phyloP scores from a whole-genome alignment of 805 yeast species.

The Kodamaea leandrae region DNA sequence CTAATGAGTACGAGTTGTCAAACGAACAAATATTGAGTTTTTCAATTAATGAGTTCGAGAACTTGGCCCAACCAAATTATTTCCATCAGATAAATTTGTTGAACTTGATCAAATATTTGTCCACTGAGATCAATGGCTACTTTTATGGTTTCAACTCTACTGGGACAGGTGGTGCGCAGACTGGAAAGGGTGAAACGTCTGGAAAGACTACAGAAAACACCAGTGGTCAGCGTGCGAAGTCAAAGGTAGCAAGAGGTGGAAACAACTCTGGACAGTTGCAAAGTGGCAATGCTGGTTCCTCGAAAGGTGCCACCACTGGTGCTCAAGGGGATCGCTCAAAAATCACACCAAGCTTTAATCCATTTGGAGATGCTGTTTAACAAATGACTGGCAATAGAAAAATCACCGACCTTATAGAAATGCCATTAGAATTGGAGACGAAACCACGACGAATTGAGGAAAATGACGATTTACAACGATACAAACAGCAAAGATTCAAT shows the following conservation, averaged over 20 bases:
- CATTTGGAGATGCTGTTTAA: constrained; percentile 20
- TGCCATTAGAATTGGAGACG: not conserved
- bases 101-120: constrained; percentile 46
- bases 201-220: constrained; percentile 1
- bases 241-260: constrained; percentile 1
- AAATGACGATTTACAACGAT: constrained; percentile 2
- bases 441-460: too few relatives aligned
- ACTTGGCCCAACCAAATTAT: constrained; percentile 42
- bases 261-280: too few relatives aligned
- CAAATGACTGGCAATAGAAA: not conserved
- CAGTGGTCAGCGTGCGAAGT: constrained; percentile 5
- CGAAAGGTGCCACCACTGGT: constrained; percentile 3
- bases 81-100: constrained; percentile 52
- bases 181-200: not conserved
- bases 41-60: constrained; percentile 42
- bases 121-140: constrained; percentile 39
- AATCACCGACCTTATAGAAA: constrained; percentile 3
- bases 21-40: constrained; percentile 43
- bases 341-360: constrained; percentile 25
- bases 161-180: constrained; percentile 3
- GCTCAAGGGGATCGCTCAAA: constrained; percentile 11
- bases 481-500: not conserved
- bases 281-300: too few relatives aligned
- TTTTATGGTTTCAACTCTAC: constrained; percentile 39
- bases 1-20: constrained; percentile 38